These are phyloP conservation scores for Fusarium longipes DNA, from an alignment of 2,329 filamentous ascomycete species.

Conservation along the genomic window DNA sequence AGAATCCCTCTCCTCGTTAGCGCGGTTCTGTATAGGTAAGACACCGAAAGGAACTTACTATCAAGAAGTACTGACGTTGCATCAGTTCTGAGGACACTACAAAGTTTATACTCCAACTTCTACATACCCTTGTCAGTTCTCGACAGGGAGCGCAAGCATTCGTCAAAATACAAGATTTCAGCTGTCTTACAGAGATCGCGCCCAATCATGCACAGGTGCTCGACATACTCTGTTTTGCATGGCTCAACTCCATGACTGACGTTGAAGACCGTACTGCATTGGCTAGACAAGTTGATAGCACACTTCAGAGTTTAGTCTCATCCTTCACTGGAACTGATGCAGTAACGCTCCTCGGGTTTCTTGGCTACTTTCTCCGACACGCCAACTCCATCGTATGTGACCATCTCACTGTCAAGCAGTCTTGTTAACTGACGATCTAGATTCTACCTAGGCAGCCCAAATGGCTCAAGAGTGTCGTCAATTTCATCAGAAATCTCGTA, in stretches of 20 bases:
- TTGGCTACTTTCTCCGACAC: conserved; percentile 64
- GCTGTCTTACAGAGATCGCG: conserved; percentile 67
- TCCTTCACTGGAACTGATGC: conserved; percentile 70
- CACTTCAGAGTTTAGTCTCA: conserved; percentile 61
- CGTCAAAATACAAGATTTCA: conserved; percentile 62
- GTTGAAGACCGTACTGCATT: conserved; percentile 49
- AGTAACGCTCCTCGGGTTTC: conserved; percentile 67
- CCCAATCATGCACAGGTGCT: conserved; percentile 64
- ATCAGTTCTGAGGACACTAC: conserved; percentile 64
- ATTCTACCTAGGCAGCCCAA: conserved; percentile 60
- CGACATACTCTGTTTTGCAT: conserved; percentile 67
- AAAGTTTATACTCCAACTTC: conserved; percentile 65
- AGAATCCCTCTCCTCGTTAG: conserved; percentile 66
- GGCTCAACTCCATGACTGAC: conserved; percentile 61
- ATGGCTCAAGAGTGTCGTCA: conserved; percentile 64
- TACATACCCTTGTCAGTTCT: conserved; percentile 66
- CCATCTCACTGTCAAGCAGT: neutral
- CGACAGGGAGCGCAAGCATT: conserved; percentile 63
- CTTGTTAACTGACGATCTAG: conserved; percentile 49
- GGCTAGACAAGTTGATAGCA: conserved; percentile 57
- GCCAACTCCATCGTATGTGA: conserved; percentile 60
- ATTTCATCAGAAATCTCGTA: conserved; percentile 65
- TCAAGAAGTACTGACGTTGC: neutral
- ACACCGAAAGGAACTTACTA: neutral
- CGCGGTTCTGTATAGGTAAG: conserved; percentile 66